Evolutionary conservation across 2,329 filamentous ascomycete genomes (phyloP).

Genomic region (Alternaria tenuissima): DNA sequence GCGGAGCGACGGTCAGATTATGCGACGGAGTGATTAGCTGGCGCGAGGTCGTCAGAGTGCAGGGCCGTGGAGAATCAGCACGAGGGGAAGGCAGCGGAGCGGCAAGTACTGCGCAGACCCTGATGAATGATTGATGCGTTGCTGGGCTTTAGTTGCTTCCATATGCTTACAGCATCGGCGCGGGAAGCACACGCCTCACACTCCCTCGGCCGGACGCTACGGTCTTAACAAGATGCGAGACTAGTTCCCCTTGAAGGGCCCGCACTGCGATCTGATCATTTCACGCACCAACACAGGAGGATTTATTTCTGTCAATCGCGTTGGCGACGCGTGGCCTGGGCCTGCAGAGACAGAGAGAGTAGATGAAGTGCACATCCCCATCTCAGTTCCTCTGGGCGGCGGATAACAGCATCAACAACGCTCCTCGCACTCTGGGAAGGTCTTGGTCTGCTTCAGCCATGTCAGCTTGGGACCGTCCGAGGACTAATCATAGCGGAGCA

Average conservation of each 20-base stretch:
- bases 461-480: neutral
- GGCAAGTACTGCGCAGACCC: conserved; percentile 9
- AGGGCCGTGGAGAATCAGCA: neutral
- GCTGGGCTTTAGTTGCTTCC: conserved; percentile 10
- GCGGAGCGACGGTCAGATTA: conserved; percentile 16
- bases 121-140: neutral
- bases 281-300: conserved; percentile 1
- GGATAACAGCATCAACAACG: neutral
- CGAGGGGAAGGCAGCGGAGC: conserved; percentile 10
- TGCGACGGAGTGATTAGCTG: conserved; percentile 17
- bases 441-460: neutral
- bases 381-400: neutral
- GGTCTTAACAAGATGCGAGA: conserved; percentile 15
- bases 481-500: conserved; percentile 1
- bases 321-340: conserved; percentile 15
- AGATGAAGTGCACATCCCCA: neutral
- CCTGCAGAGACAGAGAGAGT: neutral
- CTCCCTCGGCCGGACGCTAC: conserved; percentile 19
- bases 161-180: conserved; percentile 18
- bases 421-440: neutral
- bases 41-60: conserved; percentile 15
- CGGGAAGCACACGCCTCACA: conserved; percentile 20
- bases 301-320: conserved; percentile 9
- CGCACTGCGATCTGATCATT: conserved; percentile 13
- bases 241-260: conserved; percentile 6